These are phyloP conservation scores for Pneumocystis carinii DNA, from an alignment of 1,139 yeast species.

Conservation along the genomic window DNA sequence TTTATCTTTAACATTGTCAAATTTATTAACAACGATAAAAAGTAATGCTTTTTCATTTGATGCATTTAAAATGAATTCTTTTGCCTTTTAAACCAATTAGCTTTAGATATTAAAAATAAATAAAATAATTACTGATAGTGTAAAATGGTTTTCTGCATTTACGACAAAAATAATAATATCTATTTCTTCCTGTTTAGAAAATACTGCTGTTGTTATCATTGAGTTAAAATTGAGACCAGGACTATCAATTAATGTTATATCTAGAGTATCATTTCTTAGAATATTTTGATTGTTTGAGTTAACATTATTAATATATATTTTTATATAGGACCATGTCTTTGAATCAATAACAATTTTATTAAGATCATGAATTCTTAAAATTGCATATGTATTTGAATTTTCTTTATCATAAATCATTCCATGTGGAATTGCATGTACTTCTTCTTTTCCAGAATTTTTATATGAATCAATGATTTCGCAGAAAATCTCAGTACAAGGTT, in stretches of 20 bases:
- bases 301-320: slow-evolving; percentile 65
- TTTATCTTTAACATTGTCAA: slow-evolving; percentile 70
- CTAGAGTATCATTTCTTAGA: slow-evolving; percentile 78
- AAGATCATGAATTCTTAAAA: slow-evolving; percentile 39
- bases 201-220: slow-evolving; percentile 86
- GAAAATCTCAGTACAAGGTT: slow-evolving; percentile 92
- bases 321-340: slow-evolving; percentile 46
- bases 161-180: slow-evolving; percentile 94
- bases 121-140: slow-evolving; percentile 45
- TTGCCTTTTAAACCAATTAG: slow-evolving; percentile 27
- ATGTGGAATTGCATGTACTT: slow-evolving; percentile 81
- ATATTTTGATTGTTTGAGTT: slow-evolving; percentile 58
- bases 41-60: slow-evolving; percentile 84
- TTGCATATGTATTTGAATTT: slow-evolving; percentile 53
- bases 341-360: slow-evolving; percentile 61
- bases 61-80: slow-evolving; percentile 81
- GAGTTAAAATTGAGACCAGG: slow-evolving; percentile 94
- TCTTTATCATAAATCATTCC: slow-evolving; percentile 42
- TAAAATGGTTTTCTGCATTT: slow-evolving; percentile 89
- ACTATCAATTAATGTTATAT: slow-evolving; percentile 84
- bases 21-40: slow-evolving; percentile 85
- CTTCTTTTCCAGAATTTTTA: slow-evolving; percentile 62
- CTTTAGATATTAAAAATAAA: neutral
- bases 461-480: slow-evolving; percentile 84
- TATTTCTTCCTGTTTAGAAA: slow-evolving; percentile 92